Evolutionary conservation across 2,329 filamentous ascomycete species (phyloP).

Genomic region (Setomelanomma holmii): DNA sequence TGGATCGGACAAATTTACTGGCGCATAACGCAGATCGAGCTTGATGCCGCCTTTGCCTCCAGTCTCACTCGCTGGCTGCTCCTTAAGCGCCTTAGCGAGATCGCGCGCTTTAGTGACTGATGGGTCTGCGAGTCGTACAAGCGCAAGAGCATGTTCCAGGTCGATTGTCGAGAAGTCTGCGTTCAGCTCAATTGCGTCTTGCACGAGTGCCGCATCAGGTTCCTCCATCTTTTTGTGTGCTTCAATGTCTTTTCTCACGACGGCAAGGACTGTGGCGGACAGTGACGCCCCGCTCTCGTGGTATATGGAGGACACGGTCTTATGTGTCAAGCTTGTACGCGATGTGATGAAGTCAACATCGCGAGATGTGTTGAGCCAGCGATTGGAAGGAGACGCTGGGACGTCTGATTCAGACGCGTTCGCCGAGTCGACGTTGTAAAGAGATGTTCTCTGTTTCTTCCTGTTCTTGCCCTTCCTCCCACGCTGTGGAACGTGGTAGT

Average conservation of each 20-base stretch:
- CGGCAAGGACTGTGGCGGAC: slow-evolving; percentile 60
- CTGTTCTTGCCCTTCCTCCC: slow-evolving; percentile 56
- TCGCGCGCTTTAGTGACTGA: slow-evolving; percentile 66
- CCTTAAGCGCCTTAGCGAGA: slow-evolving; percentile 62
- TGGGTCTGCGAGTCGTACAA: slow-evolving; percentile 65
- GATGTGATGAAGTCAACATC: slow-evolving; percentile 68
- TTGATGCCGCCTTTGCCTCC: slow-evolving; percentile 51
- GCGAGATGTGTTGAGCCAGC: slow-evolving; percentile 64
- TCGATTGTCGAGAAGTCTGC: slow-evolving; percentile 63
- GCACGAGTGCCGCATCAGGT: slow-evolving; percentile 53
- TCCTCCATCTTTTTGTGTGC: slow-evolving; percentile 41
- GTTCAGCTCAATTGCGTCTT: slow-evolving; percentile 62
- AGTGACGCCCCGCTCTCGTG: slow-evolving; percentile 65
- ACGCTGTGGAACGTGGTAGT: slow-evolving; percentile 54
- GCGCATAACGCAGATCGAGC: slow-evolving; percentile 57
- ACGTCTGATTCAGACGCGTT: slow-evolving; percentile 33
- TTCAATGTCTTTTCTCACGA: slow-evolving; percentile 59
- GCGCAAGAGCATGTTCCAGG: slow-evolving; percentile 56
- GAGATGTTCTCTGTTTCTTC: slow-evolving; percentile 37
- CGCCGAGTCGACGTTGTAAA: slow-evolving; percentile 28
- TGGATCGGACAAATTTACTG: slow-evolving; percentile 47
- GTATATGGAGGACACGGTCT: slow-evolving; percentile 64
- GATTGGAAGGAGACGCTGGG: slow-evolving; percentile 51
- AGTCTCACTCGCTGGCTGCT: slow-evolving; percentile 39
- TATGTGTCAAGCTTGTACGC: slow-evolving; percentile 56